Base-by-base conservation (phyloP, 805 yeast genomes). In the Myxozyma vanderwaltii region DNA sequence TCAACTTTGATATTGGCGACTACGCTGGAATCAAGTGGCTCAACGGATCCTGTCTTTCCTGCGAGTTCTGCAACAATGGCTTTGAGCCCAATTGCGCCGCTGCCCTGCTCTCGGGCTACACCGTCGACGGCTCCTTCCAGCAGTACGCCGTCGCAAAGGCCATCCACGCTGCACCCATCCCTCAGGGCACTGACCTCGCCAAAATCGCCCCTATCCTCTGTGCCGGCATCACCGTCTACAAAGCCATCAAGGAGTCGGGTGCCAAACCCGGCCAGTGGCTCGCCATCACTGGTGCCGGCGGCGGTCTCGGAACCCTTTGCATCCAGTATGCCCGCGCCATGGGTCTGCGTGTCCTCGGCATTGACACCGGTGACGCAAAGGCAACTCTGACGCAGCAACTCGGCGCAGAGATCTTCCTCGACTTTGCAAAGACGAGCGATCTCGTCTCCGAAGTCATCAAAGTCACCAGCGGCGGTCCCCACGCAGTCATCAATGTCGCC, bases 161-260 rank as follows among this genome's bases (percentile, higher is more conserved):
- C 43, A 81, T 86, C 58, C 95, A 89, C 72, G 95, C 94, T 41
- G 95, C 95, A 43, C 78, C 81, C 67, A 84, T 89, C 69, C 91
- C 95, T 60, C 70, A 80, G 69, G 87, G 85, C 59, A 77, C 88
- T 43, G 91, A 89, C 71, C 81, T 89, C 68, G 91, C 92, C 56
- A 79, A 77, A 65, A 81, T 84, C 63, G 85, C 96, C 10, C 96
- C 96, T 68, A 84, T 89, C 71, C 81, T 89, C 70, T 89, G 96
- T 78, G 96, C 96, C 38, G 96, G 96, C 76, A 84, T 89, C 74
- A 89, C 96, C 41, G 95, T 88, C 59, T 89, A 89, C 85, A 89
- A 88, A 80, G 96, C 95, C 46, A 79, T 89, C 72, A 88, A 88
- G 81, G 86, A 89, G 45, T 88, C 95, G 56, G 82, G 81, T 58